Evolutionary conservation across 2,329 filamentous ascomycete genomes (phyloP).

Genomic region (Penicillium freii): DNA sequence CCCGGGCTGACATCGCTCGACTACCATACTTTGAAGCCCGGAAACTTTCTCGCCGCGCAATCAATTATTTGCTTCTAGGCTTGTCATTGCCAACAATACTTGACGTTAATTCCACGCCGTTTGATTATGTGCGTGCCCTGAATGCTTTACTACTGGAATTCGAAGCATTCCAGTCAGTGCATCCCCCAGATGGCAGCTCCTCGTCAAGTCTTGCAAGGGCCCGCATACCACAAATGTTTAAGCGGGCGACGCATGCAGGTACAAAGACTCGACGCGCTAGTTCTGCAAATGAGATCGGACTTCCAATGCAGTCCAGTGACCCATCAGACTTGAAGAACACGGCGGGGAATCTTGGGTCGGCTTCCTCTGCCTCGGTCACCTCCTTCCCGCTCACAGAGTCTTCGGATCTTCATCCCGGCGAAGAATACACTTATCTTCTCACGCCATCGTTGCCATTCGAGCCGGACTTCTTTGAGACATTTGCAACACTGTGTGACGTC

Average conservation of each 20-base stretch:
- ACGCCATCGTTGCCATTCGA: constrained; percentile 95
- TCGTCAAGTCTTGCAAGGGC: constrained; percentile 71
- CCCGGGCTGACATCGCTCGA: constrained; percentile 72
- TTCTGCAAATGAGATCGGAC: constrained; percentile 59
- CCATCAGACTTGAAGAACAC: constrained; percentile 49
- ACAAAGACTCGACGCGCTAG: constrained; percentile 59
- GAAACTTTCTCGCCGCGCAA: constrained; percentile 83
- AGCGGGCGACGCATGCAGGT: constrained; percentile 57
- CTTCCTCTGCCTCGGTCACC: constrained; percentile 39
- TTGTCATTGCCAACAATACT: constrained; percentile 86
- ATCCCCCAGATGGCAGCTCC: constrained; percentile 71
- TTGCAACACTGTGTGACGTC: constrained; percentile 91
- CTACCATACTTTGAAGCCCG: constrained; percentile 83
- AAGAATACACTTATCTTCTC: constrained; percentile 83
- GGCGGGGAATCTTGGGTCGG: constrained; percentile 41
- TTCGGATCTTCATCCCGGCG: constrained; percentile 69
- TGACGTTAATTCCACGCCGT: constrained; percentile 74
- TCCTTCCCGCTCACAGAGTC: constrained; percentile 50
- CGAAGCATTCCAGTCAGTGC: constrained; percentile 85
- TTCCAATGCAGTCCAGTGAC: constrained; percentile 52
- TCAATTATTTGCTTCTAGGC: constrained; percentile 89
- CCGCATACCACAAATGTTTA: constrained; percentile 80
- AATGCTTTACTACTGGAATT: constrained; percentile 87
- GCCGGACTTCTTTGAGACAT: constrained; percentile 95
- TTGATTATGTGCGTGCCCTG: constrained; percentile 83